These are phyloP conservation scores for Yamadazyma endophytica DNA, from an alignment of 805 yeast genomes.

Conservation along the genomic window DNA sequence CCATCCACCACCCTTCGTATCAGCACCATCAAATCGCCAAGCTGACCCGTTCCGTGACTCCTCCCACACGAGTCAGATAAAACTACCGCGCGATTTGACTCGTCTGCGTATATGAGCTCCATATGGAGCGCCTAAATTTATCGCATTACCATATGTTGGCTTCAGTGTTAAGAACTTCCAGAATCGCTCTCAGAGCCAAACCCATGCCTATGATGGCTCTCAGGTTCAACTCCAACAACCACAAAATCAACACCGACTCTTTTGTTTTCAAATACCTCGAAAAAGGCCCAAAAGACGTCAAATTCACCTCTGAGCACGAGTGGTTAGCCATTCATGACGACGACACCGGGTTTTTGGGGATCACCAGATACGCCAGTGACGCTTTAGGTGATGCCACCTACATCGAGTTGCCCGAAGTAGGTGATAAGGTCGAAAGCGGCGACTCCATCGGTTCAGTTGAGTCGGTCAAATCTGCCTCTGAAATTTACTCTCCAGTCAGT, in stretches of 20 bases:
- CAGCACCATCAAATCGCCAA: too few species aligned
- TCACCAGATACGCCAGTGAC: constrained; percentile 91
- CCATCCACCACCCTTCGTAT: too few species aligned
- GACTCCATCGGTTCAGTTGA: constrained; percentile 92
- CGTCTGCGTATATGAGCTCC: too few species aligned
- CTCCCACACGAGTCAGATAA: too few species aligned
- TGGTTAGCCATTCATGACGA: constrained; percentile 88
- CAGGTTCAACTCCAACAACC: constrained; percentile 27
- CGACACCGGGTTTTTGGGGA: constrained; percentile 80
- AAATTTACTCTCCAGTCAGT: constrained; percentile 81
- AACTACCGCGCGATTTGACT: too few species aligned
- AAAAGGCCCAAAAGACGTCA: constrained; percentile 46
- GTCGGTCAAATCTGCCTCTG: constrained; percentile 90
- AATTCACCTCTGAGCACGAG: constrained; percentile 88
- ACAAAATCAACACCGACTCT: constrained; percentile 34
- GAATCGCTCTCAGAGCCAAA: too few species aligned
- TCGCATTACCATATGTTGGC: too few species aligned
- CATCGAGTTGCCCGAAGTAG: constrained; percentile 82
- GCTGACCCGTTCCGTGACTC: too few species aligned
- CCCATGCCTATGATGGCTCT: too few species aligned
- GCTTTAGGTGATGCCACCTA: constrained; percentile 96
- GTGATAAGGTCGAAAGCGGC: constrained; percentile 57
- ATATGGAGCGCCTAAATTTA: too few species aligned
- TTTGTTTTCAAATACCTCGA: constrained; percentile 34
- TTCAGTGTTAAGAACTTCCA: too few species aligned